Base-by-base conservation (phyloP, 495 filamentous ascomycete genomes). In the Xylaria curta region DNA sequence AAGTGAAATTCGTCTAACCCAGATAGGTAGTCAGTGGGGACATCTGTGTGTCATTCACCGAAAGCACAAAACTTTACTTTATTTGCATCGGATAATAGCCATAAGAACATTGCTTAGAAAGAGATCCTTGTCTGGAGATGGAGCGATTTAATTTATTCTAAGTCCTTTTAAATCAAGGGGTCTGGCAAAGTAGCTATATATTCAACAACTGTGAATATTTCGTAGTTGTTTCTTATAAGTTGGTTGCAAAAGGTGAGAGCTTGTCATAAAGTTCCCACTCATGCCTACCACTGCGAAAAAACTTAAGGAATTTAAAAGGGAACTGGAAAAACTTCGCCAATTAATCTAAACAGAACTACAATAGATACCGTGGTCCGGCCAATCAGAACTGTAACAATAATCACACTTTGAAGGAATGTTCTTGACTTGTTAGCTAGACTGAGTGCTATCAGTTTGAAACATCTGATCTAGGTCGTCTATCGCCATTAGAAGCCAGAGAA, bases 31-130 rank as follows among this genome's bases (percentile, higher is more conserved):
- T 36, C 19, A 31, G 3, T 36, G 49, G 49, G 10, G 31, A 31
- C 19, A 19, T n/a, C 4, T 28, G 4, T 59, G 54, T 59, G 54
- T 59, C 54, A 59, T 36, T 59, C 54, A 36, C 54, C 54, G 59
- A 21, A 21, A 15, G 17, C 59, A n/a, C 8, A 19, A 21, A 17
- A n/a, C 28, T 59, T 33, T 33, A 36, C 0, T 36, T 9, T n/a
- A 51, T 21, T 51, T 51, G 8, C 47, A 51, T 51, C 19, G 4
- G 46, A 49, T 49, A 21, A 17, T 0, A 8, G 8, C 5, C 47
- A 7, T 5, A 49, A 21, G 7, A 8, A 49, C n/a, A 49, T 49
- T 7, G n/a, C 17, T 49, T 19, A 21, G 19, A 49, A 49, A 10
- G 6, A 51, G 47, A 24, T 51, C 1, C 10, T n/a, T 49, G 21